Evolutionary conservation across 2,329 filamentous ascomycete genomes (phyloP), one percentile per base, ranked within the genome.

Genomic region (Penicillium decumbens): DNA sequence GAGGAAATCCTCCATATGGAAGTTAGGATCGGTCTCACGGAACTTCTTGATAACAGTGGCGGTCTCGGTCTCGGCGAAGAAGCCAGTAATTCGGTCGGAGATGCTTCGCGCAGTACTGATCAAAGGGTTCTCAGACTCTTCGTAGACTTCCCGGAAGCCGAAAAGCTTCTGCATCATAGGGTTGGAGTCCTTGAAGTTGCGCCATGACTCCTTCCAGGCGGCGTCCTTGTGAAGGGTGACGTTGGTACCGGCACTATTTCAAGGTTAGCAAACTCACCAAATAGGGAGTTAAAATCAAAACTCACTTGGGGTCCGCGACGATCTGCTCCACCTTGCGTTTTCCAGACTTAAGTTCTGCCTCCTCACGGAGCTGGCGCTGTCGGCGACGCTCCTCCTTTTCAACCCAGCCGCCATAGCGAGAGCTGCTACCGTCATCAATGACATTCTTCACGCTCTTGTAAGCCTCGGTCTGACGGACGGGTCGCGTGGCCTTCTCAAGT

Each of bases 1-100:
- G 44, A 97, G 75, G 77, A 97, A 98, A 0, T 90, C 88, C 72
- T 98, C 93, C 60, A 95, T 81, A 68, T 96, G 89, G 79, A 98
- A 98, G 58, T 80, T 81, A 4, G 93, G 92, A 62, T 98, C 93
- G 83, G 97, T 96, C 62, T 91, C 82, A 41, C 92, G 85, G 79
- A 98, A 95, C 72, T 92, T 95, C 77, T 96, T 97, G 76, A 97
- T 95, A 30, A 98, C 93, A 80, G 86, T 87, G 27, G 93, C 93
- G 0, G 90, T 96, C 76, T 98, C 93, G 70, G 97, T 98, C 72
- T 98, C 93, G 54, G 93, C 93, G 60, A 98, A 98, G 76, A 96
- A 98, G 25, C 93, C 90, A 41, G 88, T 89, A 33, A 98, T 84
- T 50, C 87, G 83, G 70, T 98, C 93, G 28, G 91, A 92, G 61